Evolutionary conservation across 192 early-diverging fungal species (phyloP), one percentile per base, ranked within the genome.

Genomic region (Backusella liffmaniae): DNA sequence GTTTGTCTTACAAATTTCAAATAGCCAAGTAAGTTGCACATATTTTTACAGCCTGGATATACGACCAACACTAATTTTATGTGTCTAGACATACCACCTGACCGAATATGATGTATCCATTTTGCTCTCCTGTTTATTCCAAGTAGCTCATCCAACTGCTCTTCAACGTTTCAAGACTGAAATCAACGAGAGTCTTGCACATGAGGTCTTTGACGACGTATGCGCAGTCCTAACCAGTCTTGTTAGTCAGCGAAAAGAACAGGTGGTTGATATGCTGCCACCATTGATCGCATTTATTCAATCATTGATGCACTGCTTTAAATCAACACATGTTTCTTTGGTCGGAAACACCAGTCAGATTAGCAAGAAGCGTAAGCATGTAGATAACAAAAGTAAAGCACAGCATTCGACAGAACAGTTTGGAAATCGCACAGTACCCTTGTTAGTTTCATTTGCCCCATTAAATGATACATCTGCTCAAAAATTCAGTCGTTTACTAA

Each of bases 221-320:
- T 90, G 86, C 49, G 74, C 84, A 29, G 72, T 91, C 10, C 72
- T 93, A 41, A 76, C 80, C 13, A 85, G 84, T n/a, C 49, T 90
- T 29, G 62, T 89, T 6, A 71, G 82, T 8, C 78, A 82, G 73
- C 82, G 87, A 36, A 87, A 87, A 53, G 86, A 89, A 35, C 73
- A 81, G 18, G 67, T 93, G 4, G 70, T 84, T 8, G 73, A 82
- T 6, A 85, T 93, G 41, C 10, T 71, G 7, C 85, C 90, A 35
- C 69, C 85, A 0, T 87, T 90, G 36, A 81, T 80, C 4, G 67
- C 80, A 2, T 84, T 92, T n/a, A 29, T 91, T 15, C 84, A 88
- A 73, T 68, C 81, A 6, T 42, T 90, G n/a, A 62, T 91, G 18
- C 83, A 90, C 66, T 88, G 88, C 68, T 92, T 92, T 74, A 88